Conservation (phyloP, 805 yeast genomes). For the Lipomyces orientalis region DNA sequence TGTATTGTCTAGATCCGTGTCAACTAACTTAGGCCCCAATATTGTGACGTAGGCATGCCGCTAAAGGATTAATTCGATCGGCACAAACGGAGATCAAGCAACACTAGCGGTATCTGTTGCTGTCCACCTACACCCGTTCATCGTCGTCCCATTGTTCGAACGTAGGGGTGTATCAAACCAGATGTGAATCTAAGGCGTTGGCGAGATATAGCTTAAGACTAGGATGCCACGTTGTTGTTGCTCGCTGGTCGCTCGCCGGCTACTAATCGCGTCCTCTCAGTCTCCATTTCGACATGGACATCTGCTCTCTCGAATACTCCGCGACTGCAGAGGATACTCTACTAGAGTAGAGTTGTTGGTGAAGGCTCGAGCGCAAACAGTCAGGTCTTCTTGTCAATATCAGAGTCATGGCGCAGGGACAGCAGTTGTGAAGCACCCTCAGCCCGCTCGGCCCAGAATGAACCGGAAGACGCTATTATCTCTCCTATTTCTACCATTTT, state of each 20-base stretch:
- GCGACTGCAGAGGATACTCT: not conserved
- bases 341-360: not conserved
- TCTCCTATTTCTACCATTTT: not conserved
- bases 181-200: not conserved
- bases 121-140: not conserved
- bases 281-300: not conserved
- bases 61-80: not conserved
- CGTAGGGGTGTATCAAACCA: not conserved
- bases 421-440: not conserved
- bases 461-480: not conserved
- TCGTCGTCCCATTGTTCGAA: not conserved
- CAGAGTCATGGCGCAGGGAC: not conserved
- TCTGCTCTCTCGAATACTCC: not conserved
- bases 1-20: not conserved
- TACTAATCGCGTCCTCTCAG: not conserved
- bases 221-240: not conserved
- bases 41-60: not conserved
- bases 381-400: not conserved
- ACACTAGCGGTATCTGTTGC: not conserved
- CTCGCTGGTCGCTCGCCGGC: not conserved
- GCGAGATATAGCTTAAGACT: not conserved
- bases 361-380: not conserved
- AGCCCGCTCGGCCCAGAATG: not conserved
- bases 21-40: not conserved
- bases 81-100: not conserved